Evolutionary conservation across 2,329 filamentous ascomycete genomes (phyloP).

Genomic region (Thelonectria rubi): DNA sequence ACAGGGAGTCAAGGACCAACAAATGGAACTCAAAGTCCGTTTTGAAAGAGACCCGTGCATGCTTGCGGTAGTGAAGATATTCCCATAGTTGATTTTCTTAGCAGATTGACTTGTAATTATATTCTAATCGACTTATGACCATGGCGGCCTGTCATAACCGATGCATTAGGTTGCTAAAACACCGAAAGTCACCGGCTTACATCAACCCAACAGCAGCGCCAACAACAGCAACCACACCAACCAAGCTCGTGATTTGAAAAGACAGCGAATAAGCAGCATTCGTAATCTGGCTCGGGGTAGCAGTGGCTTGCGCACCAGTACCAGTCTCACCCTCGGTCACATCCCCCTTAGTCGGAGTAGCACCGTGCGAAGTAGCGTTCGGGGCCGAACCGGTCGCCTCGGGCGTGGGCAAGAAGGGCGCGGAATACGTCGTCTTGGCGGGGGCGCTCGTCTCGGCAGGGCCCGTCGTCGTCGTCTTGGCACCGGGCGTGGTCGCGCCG

Average conservation of each 20-base stretch:
- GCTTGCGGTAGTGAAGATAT: no score
- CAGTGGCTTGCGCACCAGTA: not conserved
- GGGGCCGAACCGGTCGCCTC: not conserved
- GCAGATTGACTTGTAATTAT: not conserved
- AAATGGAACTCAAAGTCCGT: no score
- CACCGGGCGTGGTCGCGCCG: not conserved
- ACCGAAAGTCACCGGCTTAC: not conserved
- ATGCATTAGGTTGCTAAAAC: not conserved
- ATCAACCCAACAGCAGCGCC: not conserved
- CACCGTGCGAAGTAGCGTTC: not conserved
- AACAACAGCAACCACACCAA: not conserved
- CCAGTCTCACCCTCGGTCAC: not conserved
- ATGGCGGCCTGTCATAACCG: not conserved
- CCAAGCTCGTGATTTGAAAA: not conserved
- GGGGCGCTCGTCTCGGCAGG: not conserved
- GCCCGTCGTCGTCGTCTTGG: not conserved
- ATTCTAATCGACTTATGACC: not conserved
- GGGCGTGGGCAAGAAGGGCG: not conserved
- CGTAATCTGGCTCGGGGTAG: not conserved
- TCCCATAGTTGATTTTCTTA: no score
- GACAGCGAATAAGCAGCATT: not conserved
- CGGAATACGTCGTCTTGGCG: not conserved
- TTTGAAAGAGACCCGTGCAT: no score
- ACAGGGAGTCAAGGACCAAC: no score
- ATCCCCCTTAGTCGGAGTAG: not conserved